phyloP scores from a whole-genome alignment of 257 asterid genomes.

The Parsonsia alboflavescens region DNA sequence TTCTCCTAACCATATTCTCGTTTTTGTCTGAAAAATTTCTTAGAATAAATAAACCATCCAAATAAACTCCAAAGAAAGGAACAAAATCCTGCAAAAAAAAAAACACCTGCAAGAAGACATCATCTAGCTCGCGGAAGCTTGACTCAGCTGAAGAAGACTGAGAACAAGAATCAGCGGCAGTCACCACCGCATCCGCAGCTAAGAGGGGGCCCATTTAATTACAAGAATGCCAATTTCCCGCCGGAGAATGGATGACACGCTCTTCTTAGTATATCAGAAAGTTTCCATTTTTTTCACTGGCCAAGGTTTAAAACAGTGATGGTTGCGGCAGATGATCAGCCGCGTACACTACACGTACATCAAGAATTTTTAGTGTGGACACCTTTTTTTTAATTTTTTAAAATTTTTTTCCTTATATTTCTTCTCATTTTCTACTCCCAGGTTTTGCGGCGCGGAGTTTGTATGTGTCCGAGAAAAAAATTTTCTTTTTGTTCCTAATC shows the following conservation, averaged over 20 bases:
- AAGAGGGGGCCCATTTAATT: constrained; percentile 33
- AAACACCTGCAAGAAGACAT: constrained; percentile 73
- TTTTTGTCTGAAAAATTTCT: constrained; percentile 49
- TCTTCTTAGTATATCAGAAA: too few relatives aligned
- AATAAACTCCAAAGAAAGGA: background rate
- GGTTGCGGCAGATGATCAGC: background rate
- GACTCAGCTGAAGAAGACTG: constrained; percentile 50
- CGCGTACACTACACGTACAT: background rate
- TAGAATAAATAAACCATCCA: background rate
- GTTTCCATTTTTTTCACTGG: too few relatives aligned
- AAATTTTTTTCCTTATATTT: background rate
- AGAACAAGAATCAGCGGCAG: constrained; percentile 29
- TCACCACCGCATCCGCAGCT: constrained; percentile 10
- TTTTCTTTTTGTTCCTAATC: background rate
- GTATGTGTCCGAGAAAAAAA: background rate
- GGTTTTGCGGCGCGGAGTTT: background rate
- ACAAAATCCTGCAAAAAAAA: background rate
- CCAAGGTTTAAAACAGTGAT: background rate
- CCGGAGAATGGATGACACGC: constrained; percentile 11
- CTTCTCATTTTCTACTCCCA: too few relatives aligned
- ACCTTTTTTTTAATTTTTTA: background rate
- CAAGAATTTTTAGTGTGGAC: background rate
- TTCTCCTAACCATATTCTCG: constrained; percentile 84
- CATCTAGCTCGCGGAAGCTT: constrained; percentile 79
- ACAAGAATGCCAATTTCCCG: constrained; percentile 16